Conservation (phyloP, 805 yeast genomes). For the Kuraishia hungarica region DNA sequence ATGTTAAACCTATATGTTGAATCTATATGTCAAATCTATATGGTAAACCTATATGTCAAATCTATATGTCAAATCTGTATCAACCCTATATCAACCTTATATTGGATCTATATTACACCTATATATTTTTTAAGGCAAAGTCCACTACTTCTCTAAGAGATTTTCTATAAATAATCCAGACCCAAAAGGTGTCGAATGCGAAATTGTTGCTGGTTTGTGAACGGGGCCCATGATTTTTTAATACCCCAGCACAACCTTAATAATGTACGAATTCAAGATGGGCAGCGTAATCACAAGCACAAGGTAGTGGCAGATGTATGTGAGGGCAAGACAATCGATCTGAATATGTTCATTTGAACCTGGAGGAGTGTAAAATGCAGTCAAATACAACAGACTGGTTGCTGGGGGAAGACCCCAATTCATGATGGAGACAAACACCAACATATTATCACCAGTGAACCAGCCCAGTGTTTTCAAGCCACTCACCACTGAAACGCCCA, state of each 20-base stretch:
- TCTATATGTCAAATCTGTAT: too few species aligned
- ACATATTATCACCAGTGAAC: conserved; percentile 50
- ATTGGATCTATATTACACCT: too few species aligned
- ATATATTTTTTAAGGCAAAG: too few species aligned
- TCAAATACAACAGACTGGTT: conserved; percentile 78
- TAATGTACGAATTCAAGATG: conserved; percentile 60
- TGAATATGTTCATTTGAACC: conserved; percentile 42
- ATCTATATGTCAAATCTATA: too few species aligned
- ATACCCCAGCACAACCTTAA: conserved; percentile 38
- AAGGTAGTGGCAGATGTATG: conserved; percentile 67
- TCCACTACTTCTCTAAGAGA: too few species aligned
- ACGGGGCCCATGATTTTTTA: conserved; percentile 8
- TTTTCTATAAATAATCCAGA: too few species aligned
- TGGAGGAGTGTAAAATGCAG: conserved; percentile 80
- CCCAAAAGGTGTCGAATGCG: neutral
- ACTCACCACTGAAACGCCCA: conserved; percentile 65
- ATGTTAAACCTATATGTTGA: too few species aligned
- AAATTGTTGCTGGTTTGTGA: neutral
- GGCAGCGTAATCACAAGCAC: conserved; percentile 64
- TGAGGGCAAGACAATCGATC: conserved; percentile 80
- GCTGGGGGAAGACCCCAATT: conserved; percentile 82
- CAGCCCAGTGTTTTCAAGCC: conserved; percentile 54
- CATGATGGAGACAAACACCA: conserved; percentile 66
- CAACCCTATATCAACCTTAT: too few species aligned
- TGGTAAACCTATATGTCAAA: too few species aligned